Evolutionary conservation across 169 alveolate species (phyloP).

Genomic region (Plasmodium relictum): DNA sequence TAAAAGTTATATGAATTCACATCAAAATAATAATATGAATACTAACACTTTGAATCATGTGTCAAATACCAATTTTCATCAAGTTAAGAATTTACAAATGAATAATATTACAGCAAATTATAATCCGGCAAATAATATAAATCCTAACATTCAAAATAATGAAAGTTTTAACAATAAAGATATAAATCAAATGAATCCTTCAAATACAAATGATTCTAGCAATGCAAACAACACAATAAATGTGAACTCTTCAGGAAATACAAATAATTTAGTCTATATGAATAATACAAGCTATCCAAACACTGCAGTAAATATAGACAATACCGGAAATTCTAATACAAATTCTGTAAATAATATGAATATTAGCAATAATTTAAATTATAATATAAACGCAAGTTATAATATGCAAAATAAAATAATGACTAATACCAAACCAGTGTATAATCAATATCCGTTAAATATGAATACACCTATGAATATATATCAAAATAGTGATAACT

Average conservation of each 20-base stretch:
- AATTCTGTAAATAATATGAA: slow-evolving; percentile 4
- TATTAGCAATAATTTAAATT: not conserved
- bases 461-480: slow-evolving; percentile 39
- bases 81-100: not conserved
- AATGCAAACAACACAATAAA: not conserved
- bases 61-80: not conserved
- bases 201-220: not conserved
- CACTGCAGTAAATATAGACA: slow-evolving; percentile 8
- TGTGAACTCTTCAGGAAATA: not conserved
- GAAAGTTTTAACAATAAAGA: too few species aligned
- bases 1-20: too few species aligned
- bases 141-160: too few species aligned
- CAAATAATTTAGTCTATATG: not conserved
- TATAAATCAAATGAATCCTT: not conserved
- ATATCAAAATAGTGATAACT: slow-evolving; percentile 6
- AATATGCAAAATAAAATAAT: slow-evolving; percentile 38
- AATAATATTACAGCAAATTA: slow-evolving; percentile 4
- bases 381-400: slow-evolving; percentile 15
- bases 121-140: not conserved
- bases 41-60: not conserved
- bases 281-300: not conserved
- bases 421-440: slow-evolving; percentile 8
- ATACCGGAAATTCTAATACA: not conserved
- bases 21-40: not conserved
- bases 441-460: slow-evolving; percentile 42